phyloP scores from a whole-genome alignment of 495 filamentous ascomycete genomes.

The Penicillium canescens region DNA sequence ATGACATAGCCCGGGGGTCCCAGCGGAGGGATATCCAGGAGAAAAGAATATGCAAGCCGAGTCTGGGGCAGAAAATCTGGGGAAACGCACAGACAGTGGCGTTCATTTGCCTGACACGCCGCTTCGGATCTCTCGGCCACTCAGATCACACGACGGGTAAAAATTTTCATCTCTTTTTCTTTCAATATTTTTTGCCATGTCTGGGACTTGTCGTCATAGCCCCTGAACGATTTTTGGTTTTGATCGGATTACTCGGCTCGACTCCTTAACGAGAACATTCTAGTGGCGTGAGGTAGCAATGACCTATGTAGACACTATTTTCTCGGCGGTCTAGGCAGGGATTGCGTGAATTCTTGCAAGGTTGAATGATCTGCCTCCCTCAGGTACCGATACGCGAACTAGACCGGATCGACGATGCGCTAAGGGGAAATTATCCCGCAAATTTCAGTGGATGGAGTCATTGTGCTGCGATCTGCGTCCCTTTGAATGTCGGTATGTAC shows the following conservation, averaged over 20 bases:
- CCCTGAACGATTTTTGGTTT: background rate
- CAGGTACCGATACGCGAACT: constrained; percentile 24
- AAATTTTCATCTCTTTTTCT: background rate
- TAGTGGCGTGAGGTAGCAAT: background rate
- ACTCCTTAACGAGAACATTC: background rate
- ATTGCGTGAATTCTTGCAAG: constrained; percentile 18
- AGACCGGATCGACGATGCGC: constrained; percentile 18
- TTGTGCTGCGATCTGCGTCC: constrained; percentile 17
- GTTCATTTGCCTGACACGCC: constrained; percentile 17
- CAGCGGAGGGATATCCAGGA: background rate
- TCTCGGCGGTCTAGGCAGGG: constrained; percentile 4
- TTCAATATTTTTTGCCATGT: background rate
- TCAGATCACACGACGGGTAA: constrained; percentile 8
- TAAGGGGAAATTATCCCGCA: constrained; percentile 26
- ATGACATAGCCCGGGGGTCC: background rate
- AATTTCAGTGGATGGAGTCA: constrained; percentile 20
- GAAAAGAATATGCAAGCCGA: background rate
- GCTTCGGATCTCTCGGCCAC: constrained; percentile 25
- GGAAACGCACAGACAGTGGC: constrained; percentile 5
- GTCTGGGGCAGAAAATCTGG: constrained; percentile 30
- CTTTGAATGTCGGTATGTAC: constrained; percentile 1
- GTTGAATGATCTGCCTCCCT: constrained; percentile 11
- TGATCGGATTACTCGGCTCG: background rate
- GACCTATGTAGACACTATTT: background rate
- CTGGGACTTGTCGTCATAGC: too few relatives aligned